A percentile compares a stretch with the other conserved stretches of the same genome.
phyloP scores from a whole-genome alignment of 257 asterid species.

The Craterostigma plantagineum region DNA sequence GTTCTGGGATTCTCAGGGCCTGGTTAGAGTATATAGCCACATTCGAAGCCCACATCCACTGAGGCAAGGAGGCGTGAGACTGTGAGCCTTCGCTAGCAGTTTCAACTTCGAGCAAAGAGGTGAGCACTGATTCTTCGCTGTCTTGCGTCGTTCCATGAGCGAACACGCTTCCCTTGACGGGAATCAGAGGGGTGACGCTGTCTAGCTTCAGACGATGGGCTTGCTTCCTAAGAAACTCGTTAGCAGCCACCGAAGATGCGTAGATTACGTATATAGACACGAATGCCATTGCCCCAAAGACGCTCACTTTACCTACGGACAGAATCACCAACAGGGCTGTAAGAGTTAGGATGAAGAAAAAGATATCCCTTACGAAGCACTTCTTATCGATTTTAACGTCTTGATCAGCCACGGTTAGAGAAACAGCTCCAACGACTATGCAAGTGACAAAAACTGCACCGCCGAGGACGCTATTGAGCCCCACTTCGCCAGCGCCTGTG shows the following conservation, averaged over 20 bases:
- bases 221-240: slow-evolving; percentile 76
- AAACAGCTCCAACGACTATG: slow-evolving; percentile 78
- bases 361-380: slow-evolving; percentile 69
- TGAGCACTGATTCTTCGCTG: slow-evolving; percentile 55
- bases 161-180: slow-evolving; percentile 70
- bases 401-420: slow-evolving; percentile 62
- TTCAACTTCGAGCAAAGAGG: slow-evolving; percentile 55
- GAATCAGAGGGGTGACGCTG: slow-evolving; percentile 74
- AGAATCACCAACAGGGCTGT: slow-evolving; percentile 42
- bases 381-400: slow-evolving; percentile 50
- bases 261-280: slow-evolving; percentile 52
- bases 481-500: slow-evolving; percentile 72
- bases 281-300: slow-evolving; percentile 51
- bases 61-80: slow-evolving; percentile 51
- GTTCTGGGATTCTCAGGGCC: slow-evolving; percentile 33
- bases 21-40: slow-evolving; percentile 94
- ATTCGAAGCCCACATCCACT: slow-evolving; percentile 99
- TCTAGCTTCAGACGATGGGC: slow-evolving; percentile 56
- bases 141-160: slow-evolving; percentile 22
- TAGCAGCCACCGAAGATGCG: slow-evolving; percentile 84
- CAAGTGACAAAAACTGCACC: slow-evolving; percentile 96
- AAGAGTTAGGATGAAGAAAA: slow-evolving; percentile 47
- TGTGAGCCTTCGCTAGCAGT: slow-evolving; percentile 25
- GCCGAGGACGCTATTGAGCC: slow-evolving; percentile 85
- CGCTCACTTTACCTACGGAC: slow-evolving; percentile 51